These are phyloP conservation scores for Suillus spraguei DNA, from an alignment of 768 basidiomycete species.

Conservation along the genomic window DNA sequence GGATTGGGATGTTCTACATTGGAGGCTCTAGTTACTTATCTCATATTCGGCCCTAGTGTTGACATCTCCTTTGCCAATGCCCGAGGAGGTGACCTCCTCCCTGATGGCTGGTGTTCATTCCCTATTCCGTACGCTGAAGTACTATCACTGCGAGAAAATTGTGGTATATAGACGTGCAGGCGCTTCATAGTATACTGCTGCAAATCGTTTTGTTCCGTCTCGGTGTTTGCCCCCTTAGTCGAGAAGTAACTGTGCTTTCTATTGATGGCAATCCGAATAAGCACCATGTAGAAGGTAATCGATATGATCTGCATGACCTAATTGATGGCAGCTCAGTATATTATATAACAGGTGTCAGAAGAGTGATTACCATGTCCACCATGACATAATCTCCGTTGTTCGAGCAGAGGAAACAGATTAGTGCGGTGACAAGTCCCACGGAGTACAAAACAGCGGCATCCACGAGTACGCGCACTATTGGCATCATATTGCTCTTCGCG, in stretches of 20 bases:
- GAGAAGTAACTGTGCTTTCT: not conserved
- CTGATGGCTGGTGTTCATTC: not conserved
- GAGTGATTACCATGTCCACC: not conserved
- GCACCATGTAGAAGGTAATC: slow-evolving; percentile 1
- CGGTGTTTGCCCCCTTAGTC: not conserved
- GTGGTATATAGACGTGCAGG: slow-evolving; percentile 7
- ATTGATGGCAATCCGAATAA: not conserved
- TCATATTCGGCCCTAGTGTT: too few species aligned
- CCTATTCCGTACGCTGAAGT: not conserved
- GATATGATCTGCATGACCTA: not conserved
- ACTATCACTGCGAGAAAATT: not conserved
- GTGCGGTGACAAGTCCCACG: not conserved
- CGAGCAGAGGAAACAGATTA: not conserved
- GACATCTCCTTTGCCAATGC: too few species aligned
- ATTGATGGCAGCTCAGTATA: not conserved
- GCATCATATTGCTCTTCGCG: not conserved
- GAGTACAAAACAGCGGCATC: not conserved
- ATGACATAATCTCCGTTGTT: not conserved
- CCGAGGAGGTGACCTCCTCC: too few species aligned
- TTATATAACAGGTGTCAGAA: not conserved
- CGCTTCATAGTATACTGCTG: slow-evolving; percentile 3
- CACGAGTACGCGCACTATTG: not conserved
- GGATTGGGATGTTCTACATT: too few species aligned
- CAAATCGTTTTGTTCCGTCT: not conserved
- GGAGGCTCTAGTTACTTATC: too few species aligned